Base-by-base conservation (phyloP, 2,329 filamentous ascomycete species). In the Cercospora sojina region DNA sequence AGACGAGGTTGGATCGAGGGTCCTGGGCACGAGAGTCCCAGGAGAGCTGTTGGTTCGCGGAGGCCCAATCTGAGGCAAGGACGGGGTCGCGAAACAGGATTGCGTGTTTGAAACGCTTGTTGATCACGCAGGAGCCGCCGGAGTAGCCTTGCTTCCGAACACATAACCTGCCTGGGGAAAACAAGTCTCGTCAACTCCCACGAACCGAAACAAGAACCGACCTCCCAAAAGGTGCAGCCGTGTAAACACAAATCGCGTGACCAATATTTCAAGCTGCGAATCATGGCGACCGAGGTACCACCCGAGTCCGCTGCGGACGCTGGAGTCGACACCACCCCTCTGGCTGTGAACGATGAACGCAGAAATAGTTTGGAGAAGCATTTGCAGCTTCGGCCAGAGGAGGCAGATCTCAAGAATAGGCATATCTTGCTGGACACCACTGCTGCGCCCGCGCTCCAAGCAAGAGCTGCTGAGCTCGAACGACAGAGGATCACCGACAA, bases 371-470 rank as follows among this genome's bases (percentile, higher is more conserved):
- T 72, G 31, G 70, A 72, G 64, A 72, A 73, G 62, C 65, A 73
- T 23, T 41, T 84, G 61, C 82, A 83, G 74, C 79, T 78, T 55
- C 78, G 83, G 6, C 83, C 83, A 5, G 81, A 84, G 23, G 77
- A 77, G 13, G 82, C 90, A 75, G 88, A 91, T 68, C 80, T 91
- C 67, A 90, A 89, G 79, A 85, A 90, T 71, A 55, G 69, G 68
- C 86, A 91, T 74, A 91, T 91, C 69, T 78, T 91, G 60, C 82
- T 90, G 4, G 86, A 90, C 73, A 90, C 87, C 2, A 88, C 83
- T 73, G 86, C 87, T 71, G 89, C 89, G 53, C 89, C 89, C 85
- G 83, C 87, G 27, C 82, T 91, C 38, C 89, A 91, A 79, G 83
- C 86, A 16, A 82, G 82, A 64, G 84, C 84, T 60, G 83, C 84